Conservation (phyloP, 768 basidiomycete species). For the Serendipita sp. region DNA sequence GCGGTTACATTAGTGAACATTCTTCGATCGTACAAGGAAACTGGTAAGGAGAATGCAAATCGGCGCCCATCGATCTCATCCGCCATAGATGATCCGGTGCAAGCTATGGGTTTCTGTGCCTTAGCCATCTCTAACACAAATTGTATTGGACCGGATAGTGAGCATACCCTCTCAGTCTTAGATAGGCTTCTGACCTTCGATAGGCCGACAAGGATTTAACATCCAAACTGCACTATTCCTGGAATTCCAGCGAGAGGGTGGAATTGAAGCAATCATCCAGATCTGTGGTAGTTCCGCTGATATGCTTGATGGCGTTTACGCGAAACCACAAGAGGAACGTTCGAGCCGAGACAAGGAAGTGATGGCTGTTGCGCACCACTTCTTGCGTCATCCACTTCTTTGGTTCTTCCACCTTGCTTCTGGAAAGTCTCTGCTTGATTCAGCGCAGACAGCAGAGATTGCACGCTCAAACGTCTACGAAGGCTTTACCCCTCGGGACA, state of each 20-base stretch:
- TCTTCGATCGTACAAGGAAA: background rate
- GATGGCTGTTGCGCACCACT: conserved; percentile 60
- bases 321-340: conserved; percentile 38
- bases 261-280: conserved; percentile 47
- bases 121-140: background rate
- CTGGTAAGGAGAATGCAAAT: background rate
- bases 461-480: conserved; percentile 67
- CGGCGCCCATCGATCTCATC: background rate
- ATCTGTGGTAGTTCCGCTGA: conserved; percentile 38
- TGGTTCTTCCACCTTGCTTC: conserved; percentile 61
- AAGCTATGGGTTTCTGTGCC: background rate
- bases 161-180: background rate
- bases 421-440: conserved; percentile 68
- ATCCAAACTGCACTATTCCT: conserved; percentile 74
- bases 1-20: background rate
- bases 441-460: conserved; percentile 61
- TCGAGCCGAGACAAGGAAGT: conserved; percentile 41
- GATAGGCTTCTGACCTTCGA: background rate
- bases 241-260: conserved; percentile 53
- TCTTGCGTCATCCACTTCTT: conserved; percentile 64
- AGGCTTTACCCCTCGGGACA: conserved; percentile 74
- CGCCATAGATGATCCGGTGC: background rate
- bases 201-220: conserved; percentile 18
- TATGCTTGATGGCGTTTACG: conserved; percentile 38
- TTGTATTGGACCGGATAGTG: conserved; percentile 5